phyloP scores from a whole-genome alignment of 2,329 filamentous ascomycete genomes.

The Venturia pyrina region DNA sequence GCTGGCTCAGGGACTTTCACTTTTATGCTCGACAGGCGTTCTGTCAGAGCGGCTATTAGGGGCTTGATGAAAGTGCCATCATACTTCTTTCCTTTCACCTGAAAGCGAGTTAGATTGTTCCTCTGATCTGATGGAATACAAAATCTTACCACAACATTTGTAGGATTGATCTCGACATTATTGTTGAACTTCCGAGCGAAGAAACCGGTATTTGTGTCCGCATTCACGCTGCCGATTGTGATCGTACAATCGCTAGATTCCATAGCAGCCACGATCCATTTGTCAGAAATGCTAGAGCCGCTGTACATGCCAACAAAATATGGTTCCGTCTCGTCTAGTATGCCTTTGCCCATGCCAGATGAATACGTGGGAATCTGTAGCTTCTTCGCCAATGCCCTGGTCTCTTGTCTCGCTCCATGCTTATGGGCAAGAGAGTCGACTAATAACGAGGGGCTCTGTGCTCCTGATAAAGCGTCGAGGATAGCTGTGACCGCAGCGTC shows the following conservation, averaged over 20 bases:
- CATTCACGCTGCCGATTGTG: constrained; percentile 29
- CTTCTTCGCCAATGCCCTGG: constrained; percentile 23
- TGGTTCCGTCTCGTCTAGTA: constrained; percentile 32
- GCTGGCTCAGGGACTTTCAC: constrained; percentile 1
- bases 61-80: constrained; percentile 27
- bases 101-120: neutral
- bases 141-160: constrained; percentile 24
- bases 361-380: constrained; percentile 29
- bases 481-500: constrained; percentile 27
- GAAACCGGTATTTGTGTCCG: constrained; percentile 33
- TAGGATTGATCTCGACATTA: constrained; percentile 28
- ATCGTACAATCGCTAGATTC: constrained; percentile 28
- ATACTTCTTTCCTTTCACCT: constrained; percentile 24
- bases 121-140: neutral
- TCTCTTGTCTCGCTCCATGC: constrained; percentile 27
- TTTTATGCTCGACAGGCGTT: constrained; percentile 17
- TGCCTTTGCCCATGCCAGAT: constrained; percentile 32
- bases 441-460: constrained; percentile 29
- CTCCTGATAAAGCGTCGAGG: constrained; percentile 20
- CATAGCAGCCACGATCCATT: constrained; percentile 28
- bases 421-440: constrained; percentile 31
- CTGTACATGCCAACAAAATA: constrained; percentile 33
- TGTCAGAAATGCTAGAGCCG: constrained; percentile 25
- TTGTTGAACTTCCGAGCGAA: constrained; percentile 28
- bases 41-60: constrained; percentile 23